Evolutionary conservation across 306 rosid genomes (phyloP), one percentile per base, ranked within the genome.

Genomic region (Vigna angularis): DNA sequence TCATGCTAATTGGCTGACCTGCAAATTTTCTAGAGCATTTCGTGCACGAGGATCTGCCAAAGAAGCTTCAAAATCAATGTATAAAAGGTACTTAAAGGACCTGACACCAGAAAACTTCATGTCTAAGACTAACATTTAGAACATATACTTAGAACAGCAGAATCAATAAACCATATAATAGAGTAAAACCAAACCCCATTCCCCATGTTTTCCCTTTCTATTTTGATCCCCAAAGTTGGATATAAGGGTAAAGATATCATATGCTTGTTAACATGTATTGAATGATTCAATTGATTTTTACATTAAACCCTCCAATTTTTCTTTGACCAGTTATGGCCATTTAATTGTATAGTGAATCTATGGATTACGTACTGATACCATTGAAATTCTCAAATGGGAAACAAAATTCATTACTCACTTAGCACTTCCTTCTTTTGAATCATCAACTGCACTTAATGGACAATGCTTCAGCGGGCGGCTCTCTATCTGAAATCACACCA

Each of bases 21-120:
- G 94, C 74, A 91, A 80, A 73, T 89, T 86, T 32, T 71, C 85
- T 76, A 91, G 77, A 76, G 94, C 94, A 74, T 61, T 62, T 75
- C 88, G 97, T 40, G 91, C 89, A 4, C 88, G 88, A 12, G 87
- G 82, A 63, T 91, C 93, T 14, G 91, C 93, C 93, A 91, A 84
- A 3, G 97, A 91, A 73, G 97, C 97, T 82, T 91, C 91, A 79
- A 91, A 88, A 76, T 91, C 97, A 10, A 91, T 76, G 82, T 88
- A 89, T 75, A 91, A 89, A 56, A 89, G 86, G 83, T 88, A 89
- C 73, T 88, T 88, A 24, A 91, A 91, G 55, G 74, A 84, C 85
- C 97, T 91, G 90, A 76, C 63, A 82, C 63, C 74, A 85, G 47
- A 58, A 72, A 78, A 66, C 36, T 44, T 70, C 18, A 61, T 18